Evolutionary conservation across 345 rosid genomes (phyloP), one percentile per base, ranked within the genome.

Genomic region (Brassica rapa): DNA sequence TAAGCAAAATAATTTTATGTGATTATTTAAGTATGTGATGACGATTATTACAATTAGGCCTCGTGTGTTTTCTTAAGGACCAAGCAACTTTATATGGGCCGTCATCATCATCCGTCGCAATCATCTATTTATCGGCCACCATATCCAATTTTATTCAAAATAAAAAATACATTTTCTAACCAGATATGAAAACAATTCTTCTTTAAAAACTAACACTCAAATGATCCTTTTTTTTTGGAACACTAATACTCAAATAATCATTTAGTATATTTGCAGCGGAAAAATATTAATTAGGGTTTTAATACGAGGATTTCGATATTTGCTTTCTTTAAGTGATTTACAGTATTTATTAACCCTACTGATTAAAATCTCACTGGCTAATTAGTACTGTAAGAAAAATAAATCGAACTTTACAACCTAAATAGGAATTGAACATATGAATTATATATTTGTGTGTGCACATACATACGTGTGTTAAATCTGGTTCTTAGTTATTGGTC

Each of bases 41-140:
- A 66, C 37, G 4, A 10, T 3, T 49, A 5, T 43, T 51, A 49
- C 14, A 70, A 53, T 73, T 68, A 80, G 62, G 67, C 77, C 68
- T 75, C 73, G 76, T 70, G 72, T 70, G 77, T 33, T 75, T 80
- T 63, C 83, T 80, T 80, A 80, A 80, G 80, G 71, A 30, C 83
- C 83, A 80, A 80, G 83, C 77, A 65, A 76, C 80, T 75, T 71
- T 75, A 2, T 25, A 70, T 65, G 76, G 72, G 79, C 63, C 49
- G 73, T 80, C 83, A 75, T 80, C 63, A 75, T 75, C 83, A 80
- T 68, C 57, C 68, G 5, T 80, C 76, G 43, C 77, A 24, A 62
- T 80, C 82, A 68, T 35, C 16, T 80, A 30, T 46, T 11, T 4
- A 57, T 75, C 67, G 35, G 35, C 76, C 72, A 74, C 72, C 62